Evolutionary conservation across 768 basidiomycete genomes (phyloP).

Genomic region (Lentinus tigrinus): DNA sequence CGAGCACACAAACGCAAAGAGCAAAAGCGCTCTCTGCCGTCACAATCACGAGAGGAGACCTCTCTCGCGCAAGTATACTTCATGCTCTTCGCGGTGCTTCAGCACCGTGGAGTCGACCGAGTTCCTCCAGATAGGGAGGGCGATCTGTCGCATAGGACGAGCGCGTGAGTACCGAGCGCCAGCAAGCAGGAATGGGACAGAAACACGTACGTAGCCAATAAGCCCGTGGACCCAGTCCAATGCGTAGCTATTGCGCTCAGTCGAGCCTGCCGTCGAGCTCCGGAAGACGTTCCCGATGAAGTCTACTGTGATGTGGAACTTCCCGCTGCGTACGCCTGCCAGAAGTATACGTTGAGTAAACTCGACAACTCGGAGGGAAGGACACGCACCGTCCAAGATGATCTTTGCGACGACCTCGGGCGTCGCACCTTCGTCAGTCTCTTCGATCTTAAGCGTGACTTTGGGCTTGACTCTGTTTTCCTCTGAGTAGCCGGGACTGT

Average conservation of each 20-base stretch:
- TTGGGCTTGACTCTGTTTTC: constrained; percentile 79
- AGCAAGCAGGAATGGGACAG: too few relatives aligned
- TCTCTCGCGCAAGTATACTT: constrained; percentile 25
- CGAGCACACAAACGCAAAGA: too few relatives aligned
- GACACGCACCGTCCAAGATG: constrained; percentile 54
- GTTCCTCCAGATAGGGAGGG: constrained; percentile 37
- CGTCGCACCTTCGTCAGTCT: constrained; percentile 59
- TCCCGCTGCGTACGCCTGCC: constrained; percentile 65
- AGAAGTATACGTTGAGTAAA: too few relatives aligned
- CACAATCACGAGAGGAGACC: not conserved
- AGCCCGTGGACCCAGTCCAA: constrained; percentile 47
- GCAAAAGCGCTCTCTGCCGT: too few relatives aligned
- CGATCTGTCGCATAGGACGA: constrained; percentile 32
- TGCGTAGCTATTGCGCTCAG: constrained; percentile 58
- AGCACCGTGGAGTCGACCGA: constrained; percentile 34
- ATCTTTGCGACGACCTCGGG: constrained; percentile 61
- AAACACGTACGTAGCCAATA: constrained; percentile 33
- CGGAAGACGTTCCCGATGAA: constrained; percentile 67
- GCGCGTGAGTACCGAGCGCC: not conserved
- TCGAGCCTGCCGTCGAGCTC: constrained; percentile 60
- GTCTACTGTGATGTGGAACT: constrained; percentile 78
- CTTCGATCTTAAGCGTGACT: constrained; percentile 75
- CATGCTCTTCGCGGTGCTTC: constrained; percentile 34
- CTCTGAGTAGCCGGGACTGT: constrained; percentile 69
- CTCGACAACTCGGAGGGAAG: too few relatives aligned